These are phyloP conservation scores for Scenedesmus sp. DNA, from an alignment of 163 green algal species.

Conservation along the genomic window DNA sequence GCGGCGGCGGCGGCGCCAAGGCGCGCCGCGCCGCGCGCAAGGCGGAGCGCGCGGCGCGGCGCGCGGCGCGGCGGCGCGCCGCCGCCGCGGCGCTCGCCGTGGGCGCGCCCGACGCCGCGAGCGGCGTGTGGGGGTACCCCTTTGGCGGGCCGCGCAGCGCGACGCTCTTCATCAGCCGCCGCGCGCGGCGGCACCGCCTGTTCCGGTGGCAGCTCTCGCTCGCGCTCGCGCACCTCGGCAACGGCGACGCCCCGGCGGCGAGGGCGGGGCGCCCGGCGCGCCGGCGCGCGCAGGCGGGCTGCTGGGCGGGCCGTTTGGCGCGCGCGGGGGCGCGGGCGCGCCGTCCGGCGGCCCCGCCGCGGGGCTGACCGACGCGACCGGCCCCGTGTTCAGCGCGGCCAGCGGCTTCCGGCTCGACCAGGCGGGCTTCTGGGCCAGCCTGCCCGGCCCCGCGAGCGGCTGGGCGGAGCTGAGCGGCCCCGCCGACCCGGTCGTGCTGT, in stretches of 20 bases:
- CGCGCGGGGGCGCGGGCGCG: neutral
- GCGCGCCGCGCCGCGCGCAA: neutral
- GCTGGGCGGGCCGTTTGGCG: conserved; percentile 4
- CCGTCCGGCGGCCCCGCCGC: neutral
- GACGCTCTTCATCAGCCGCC: conserved; percentile 44
- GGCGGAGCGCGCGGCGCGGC: neutral
- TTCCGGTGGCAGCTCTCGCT: conserved; percentile 33
- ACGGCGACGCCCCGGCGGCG: neutral
- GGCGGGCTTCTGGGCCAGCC: conserved; percentile 41
- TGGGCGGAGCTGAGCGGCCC: conserved; percentile 43
- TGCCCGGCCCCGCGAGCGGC: conserved; percentile 11
- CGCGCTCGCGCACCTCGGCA: conserved; percentile 29
- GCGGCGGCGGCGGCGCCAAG: neutral
- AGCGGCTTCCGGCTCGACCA: conserved; percentile 42
- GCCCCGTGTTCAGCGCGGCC: conserved; percentile 35
- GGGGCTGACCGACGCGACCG: conserved; percentile 31
- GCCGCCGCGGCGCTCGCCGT: neutral
- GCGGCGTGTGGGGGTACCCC: conserved; percentile 43
- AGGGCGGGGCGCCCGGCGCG: too few species aligned
- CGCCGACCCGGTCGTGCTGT: conserved; percentile 34
- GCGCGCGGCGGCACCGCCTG: conserved; percentile 30
- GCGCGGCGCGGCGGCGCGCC: conserved; percentile 5
- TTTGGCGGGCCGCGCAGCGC: conserved; percentile 33
- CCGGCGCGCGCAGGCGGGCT: neutral
- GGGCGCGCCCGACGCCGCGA: conserved; percentile 15